Percentiles rank a stretch among this genome's conserved stretches.
Conservation (phyloP, 1,284 basidiomycete species). For the Irpex sp. region DNA sequence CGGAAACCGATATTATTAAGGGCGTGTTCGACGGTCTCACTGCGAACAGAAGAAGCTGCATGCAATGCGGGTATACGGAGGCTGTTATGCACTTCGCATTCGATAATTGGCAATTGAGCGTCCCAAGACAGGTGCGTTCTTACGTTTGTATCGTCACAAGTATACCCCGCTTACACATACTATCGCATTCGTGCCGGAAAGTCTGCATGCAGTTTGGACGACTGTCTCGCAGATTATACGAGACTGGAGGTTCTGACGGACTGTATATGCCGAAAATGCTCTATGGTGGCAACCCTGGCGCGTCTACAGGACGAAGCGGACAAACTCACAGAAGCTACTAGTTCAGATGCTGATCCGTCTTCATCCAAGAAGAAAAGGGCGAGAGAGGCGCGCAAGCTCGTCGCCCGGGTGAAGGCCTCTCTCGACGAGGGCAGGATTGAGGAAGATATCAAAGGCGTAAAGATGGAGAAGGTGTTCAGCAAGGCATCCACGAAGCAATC, state of each 20-base stretch:
- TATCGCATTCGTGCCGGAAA: conserved; percentile 18
- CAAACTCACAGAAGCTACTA: conserved; percentile 43
- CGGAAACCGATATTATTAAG: conserved; percentile 46
- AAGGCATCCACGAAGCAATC: conserved; percentile 81
- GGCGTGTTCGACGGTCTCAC: conserved; percentile 80
- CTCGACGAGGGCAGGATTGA: conserved; percentile 77
- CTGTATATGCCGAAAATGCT: conserved; percentile 81
- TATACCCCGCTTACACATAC: background rate
- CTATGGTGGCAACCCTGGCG: conserved; percentile 60
- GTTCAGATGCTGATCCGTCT: conserved; percentile 39
- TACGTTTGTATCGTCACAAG: conserved; percentile 18
- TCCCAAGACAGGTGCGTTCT: conserved; percentile 53
- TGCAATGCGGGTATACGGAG: conserved; percentile 82
- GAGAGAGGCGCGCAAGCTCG: conserved; percentile 64
- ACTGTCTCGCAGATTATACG: conserved; percentile 81
- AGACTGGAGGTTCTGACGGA: conserved; percentile 77
- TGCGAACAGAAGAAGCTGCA: conserved; percentile 78
- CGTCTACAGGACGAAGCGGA: conserved; percentile 58
- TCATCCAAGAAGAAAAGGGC: conserved; percentile 69
- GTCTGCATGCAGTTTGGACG: conserved; percentile 63
- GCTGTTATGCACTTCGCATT: conserved; percentile 86
- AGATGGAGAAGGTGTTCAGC: conserved; percentile 71
- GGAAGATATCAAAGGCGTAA: conserved; percentile 72
- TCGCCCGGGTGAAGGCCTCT: conserved; percentile 54
- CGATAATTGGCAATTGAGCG: conserved; percentile 76